A percentile compares a stretch with the other conserved stretches of the same genome.
Evolutionary conservation across 345 rosid genomes (phyloP).

Genomic region (Eucalyptus virginea): DNA sequence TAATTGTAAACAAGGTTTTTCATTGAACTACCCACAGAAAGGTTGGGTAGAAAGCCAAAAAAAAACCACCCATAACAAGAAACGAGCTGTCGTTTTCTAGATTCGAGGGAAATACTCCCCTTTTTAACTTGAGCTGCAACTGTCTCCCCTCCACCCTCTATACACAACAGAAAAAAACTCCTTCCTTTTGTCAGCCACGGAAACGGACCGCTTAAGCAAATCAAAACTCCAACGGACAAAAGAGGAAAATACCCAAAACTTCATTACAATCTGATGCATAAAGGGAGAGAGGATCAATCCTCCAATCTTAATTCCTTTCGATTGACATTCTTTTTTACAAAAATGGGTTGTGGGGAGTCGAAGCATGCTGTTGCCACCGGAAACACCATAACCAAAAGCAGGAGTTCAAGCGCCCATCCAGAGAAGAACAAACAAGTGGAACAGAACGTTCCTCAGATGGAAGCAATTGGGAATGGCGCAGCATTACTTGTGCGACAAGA

Average conservation of each 20-base stretch:
- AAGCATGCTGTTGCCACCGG: constrained; percentile 49
- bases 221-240: neutral
- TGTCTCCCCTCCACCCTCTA: too few species aligned
- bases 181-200: neutral
- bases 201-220: neutral
- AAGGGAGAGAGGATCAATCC: neutral
- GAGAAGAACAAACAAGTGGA: neutral
- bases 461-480: too few species aligned
- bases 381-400: constrained; percentile 18
- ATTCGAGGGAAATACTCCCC: too few species aligned
- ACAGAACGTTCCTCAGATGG: too few species aligned
- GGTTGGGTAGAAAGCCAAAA: too few species aligned
- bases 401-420: neutral
- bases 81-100: too few species aligned
- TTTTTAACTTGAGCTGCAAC: too few species aligned
- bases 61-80: too few species aligned
- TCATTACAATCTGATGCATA: neutral
- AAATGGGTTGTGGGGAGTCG: constrained; percentile 71
- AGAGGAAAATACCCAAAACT: neutral
- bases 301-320: neutral
- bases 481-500: too few species aligned
- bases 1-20: too few species aligned
- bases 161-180: too few species aligned
- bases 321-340: neutral
- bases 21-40: too few species aligned